These are phyloP conservation scores for Pestalotiopsis sp. DNA, from an alignment of 2,329 filamentous ascomycete species.

Conservation along the genomic window DNA sequence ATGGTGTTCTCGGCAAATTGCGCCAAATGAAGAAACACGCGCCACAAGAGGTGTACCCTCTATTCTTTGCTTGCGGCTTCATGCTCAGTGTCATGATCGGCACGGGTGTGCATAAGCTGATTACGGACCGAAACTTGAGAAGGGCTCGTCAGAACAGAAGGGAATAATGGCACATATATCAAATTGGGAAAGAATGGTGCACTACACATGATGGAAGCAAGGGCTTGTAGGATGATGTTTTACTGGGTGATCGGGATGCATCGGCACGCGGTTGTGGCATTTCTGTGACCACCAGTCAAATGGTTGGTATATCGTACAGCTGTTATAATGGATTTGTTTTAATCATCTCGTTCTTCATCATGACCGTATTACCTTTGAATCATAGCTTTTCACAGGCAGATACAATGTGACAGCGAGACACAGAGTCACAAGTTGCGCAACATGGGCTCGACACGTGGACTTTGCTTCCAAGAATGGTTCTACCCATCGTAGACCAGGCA, in stretches of 20 bases:
- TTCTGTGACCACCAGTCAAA: too few species aligned
- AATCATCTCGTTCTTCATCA: too few species aligned
- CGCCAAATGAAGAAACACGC: slow-evolving; percentile 10
- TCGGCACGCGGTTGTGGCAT: too few species aligned
- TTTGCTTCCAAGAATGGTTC: too few species aligned
- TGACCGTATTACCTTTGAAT: too few species aligned
- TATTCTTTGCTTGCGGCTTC: slow-evolving; percentile 14
- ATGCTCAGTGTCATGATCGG: slow-evolving; percentile 13
- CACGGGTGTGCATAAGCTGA: slow-evolving; percentile 7
- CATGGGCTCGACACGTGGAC: too few species aligned
- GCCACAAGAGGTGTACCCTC: slow-evolving; percentile 8
- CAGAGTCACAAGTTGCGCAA: too few species aligned
- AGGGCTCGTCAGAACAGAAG: slow-evolving; percentile 3
- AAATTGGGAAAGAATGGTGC: neutral
- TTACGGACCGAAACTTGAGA: slow-evolving; percentile 9
- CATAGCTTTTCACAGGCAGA: too few species aligned
- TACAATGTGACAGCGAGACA: too few species aligned
- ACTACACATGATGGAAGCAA: neutral
- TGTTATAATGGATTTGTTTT: too few species aligned
- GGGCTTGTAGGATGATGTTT: neutral
- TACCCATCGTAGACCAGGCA: too few species aligned
- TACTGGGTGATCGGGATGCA: neutral
- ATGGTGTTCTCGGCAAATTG: slow-evolving; percentile 8
- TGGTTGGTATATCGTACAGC: too few species aligned
- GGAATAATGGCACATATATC: neutral